Percentiles rank a stretch among this genome's conserved stretches.
These are phyloP conservation scores for Straminergon stramineum DNA, from an alignment of 225 moss, liverwort and hornwort genomes.

Conservation along the genomic window DNA sequence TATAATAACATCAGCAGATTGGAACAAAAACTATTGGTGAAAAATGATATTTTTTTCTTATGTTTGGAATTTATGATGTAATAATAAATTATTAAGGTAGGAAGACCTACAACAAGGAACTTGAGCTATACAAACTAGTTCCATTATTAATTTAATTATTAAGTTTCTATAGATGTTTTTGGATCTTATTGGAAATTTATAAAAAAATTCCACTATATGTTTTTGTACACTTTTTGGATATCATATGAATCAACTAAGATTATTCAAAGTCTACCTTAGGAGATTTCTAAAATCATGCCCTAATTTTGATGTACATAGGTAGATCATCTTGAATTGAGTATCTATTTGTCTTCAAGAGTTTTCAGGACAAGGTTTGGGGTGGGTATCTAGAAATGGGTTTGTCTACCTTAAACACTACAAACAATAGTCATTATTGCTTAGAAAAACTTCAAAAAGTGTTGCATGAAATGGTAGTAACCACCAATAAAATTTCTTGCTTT, in stretches of 20 bases:
- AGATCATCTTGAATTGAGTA: neutral
- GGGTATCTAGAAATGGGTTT: no score
- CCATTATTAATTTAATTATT: no score
- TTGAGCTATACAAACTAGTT: neutral
- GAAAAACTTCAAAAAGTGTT: neutral
- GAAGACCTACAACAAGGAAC: no score
- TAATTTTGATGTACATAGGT: neutral
- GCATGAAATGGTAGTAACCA: neutral
- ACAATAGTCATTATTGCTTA: neutral
- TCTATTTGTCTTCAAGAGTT: neutral
- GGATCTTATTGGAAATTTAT: neutral
- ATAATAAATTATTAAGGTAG: no score
- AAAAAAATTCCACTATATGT: neutral
- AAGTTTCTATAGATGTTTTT: neutral
- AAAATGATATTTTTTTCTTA: neutral
- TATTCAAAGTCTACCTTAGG: neutral
- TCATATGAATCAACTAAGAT: neutral
- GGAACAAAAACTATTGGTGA: neutral
- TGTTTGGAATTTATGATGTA: neutral
- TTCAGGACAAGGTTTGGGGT: neutral
- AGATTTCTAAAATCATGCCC: neutral
- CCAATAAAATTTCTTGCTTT: neutral
- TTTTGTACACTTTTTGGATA: neutral
- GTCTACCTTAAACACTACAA: no score
- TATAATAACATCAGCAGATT: neutral